A percentile compares a stretch with the other conserved stretches of the same genome.
Conservation (phyloP, 2,329 filamentous ascomycete species). For the Diplocarpon rosae region DNA sequence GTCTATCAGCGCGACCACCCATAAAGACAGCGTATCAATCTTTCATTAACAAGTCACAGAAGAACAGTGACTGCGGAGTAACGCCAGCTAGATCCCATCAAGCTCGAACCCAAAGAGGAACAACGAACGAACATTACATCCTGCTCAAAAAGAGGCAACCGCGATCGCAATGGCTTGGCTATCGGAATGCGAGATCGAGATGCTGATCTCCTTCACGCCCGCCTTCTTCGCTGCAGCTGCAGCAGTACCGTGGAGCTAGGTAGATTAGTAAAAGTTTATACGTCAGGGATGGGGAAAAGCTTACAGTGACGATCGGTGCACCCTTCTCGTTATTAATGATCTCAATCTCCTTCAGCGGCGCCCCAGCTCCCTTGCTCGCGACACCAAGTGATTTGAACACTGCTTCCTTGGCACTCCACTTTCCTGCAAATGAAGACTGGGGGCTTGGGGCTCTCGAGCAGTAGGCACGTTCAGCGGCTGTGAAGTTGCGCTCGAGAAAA, state of each 20-base stretch:
- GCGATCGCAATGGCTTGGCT: slow-evolving; percentile 91
- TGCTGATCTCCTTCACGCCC: slow-evolving; percentile 76
- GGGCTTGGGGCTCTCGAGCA: slow-evolving; percentile 70
- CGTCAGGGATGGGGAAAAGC: slow-evolving; percentile 28
- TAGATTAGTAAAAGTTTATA: slow-evolving; percentile 8
- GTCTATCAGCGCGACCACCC: not conserved
- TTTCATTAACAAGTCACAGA: not conserved
- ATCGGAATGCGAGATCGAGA: slow-evolving; percentile 95
- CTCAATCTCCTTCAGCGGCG: slow-evolving; percentile 89
- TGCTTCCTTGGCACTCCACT: slow-evolving; percentile 96
- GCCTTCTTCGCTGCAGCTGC: slow-evolving; percentile 73
- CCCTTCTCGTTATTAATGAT: slow-evolving; percentile 72
- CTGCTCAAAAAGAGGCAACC: slow-evolving; percentile 57
- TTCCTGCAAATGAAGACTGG: slow-evolving; percentile 84
- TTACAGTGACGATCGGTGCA: slow-evolving; percentile 75
- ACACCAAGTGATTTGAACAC: slow-evolving; percentile 97
- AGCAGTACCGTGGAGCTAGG: slow-evolving; percentile 75
- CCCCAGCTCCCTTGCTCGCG: slow-evolving; percentile 74
- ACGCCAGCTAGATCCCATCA: slow-evolving; percentile 2
- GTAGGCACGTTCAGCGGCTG: slow-evolving; percentile 70
- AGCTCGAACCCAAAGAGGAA: slow-evolving; percentile 2
- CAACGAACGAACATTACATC: too few species aligned
- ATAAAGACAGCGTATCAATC: not conserved
- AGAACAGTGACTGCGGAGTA: not conserved
- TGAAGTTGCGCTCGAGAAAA: slow-evolving; percentile 94